Evolutionary conservation across 169 alveolate genomes (phyloP), one percentile per base, ranked within the genome.

Genomic region (Babesia caballi): DNA sequence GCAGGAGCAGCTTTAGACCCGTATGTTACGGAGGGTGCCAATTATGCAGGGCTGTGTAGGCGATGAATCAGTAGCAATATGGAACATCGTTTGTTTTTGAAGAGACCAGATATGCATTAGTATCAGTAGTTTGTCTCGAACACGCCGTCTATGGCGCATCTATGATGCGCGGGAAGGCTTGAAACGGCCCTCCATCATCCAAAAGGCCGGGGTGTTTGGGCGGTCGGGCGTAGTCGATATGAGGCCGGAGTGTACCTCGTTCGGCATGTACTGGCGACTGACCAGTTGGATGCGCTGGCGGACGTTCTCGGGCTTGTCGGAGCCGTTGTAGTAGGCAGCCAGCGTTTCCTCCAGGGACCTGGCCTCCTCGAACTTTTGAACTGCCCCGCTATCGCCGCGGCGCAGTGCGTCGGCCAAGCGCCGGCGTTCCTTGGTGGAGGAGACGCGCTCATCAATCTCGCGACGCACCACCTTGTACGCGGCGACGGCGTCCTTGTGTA

Each of bases 161-260:
- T n/a, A n/a, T n/a, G n/a, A n/a, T n/a, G n/a, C n/a, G n/a, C n/a
- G n/a, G 12, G 67, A 21, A 1, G 84, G 70, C 42, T 65, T 69
- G 66, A 71, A 81, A 17, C 84, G 67, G 0, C 88, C 88, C 59
- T 81, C 88, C 66, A 81, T 23, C 42, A 81, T 36, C 84, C 88
- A 81, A 58, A 70, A 81, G 3, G 88, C 88, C 14, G 61, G 72
- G 1, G 88, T 53, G 19, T 81, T 69, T 5, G 88, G 88, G 23
- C 52, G 41, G 47, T 81, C 88, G 0, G 88, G 88, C 2, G 30
- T 42, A 3, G 50, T 36, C 7, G 73, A 63, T 17, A 41, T 63
- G 32, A 63, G 5, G 2, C 38, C 32, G 15, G 73, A 46, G 19
- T 60, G 0, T 30, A 30, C 38, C 32, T 63, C 73, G 60, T 47